Base-by-base conservation (phyloP, 139 green algal genomes). In the Parachlorella kessleri region DNA sequence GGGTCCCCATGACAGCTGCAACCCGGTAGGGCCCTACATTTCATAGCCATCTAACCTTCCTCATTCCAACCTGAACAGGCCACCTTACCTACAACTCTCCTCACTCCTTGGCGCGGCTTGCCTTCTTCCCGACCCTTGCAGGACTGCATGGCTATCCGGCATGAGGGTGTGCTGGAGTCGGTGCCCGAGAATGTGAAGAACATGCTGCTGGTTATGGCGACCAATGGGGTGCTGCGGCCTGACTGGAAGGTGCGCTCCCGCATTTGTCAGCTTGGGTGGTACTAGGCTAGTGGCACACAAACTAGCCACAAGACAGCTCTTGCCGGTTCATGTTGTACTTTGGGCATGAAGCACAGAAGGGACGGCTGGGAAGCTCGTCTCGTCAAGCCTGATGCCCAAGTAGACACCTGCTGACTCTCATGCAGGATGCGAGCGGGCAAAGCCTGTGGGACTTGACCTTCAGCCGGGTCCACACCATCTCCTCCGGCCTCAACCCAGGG, bases 141-240 rank as follows among this genome's bases (percentile, higher is more conserved):
- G 77, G 81, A 87, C 26, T 91, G 85, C 85, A 93, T 85, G 75
- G 78, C 82, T 23, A 81, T 77, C 32, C 76, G 75, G 41, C 84
- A 81, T n/a, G 92, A 98, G 71, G 86, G 87, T 48, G 84, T 97
- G 41, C 73, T 73, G n/a, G 96, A 99, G 78, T 89, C 87, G 9
- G 91, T 98, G 21, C 93, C 94, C 3, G 94, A 98, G 82, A 88
- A 93, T 35, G 77, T 95, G 18, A 99, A 99, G 87, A 99, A 99
- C 86, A 93, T 98, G 88, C 80, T 98, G 40, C 88, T 99, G 65
- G 95, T 99, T 70, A 91, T 99, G 91, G 85, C 89, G 28, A 76
- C 77, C 4, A 88, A 87, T 23, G 93, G 84, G 0, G 77, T 96
- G 14, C 77, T 94, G n/a, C 77, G 35, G 28, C 81, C 76, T 1